phyloP scores from a whole-genome alignment of 139 green algal species.

The Mesostigma viride region DNA sequence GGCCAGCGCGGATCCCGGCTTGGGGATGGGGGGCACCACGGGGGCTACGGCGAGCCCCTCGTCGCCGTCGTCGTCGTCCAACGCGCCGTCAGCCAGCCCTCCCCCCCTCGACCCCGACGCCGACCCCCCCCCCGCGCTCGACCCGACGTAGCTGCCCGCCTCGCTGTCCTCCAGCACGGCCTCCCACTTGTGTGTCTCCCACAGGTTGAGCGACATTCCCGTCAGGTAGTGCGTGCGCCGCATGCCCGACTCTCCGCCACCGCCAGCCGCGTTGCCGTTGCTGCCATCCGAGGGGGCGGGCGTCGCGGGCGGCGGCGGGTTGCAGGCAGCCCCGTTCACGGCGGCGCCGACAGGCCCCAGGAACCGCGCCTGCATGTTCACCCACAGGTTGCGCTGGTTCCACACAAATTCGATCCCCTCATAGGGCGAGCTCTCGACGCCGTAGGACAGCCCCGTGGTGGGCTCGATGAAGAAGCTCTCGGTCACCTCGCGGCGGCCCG shows the following conservation, averaged over 20 bases:
- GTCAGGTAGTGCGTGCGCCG: too few relatives aligned
- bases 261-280: constrained; percentile 2
- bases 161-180: constrained; percentile 46
- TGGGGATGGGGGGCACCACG: too few relatives aligned
- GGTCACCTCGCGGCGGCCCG: constrained; percentile 47
- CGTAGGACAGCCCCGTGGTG: constrained; percentile 46
- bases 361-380: constrained; percentile 52
- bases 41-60: too few relatives aligned
- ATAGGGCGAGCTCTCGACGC: constrained; percentile 45
- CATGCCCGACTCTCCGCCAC: neutral
- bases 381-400: constrained; percentile 57
- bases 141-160: neutral
- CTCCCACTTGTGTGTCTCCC: constrained; percentile 54
- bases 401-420: constrained; percentile 59
- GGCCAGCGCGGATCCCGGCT: too few relatives aligned
- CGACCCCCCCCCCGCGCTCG: too few relatives aligned
- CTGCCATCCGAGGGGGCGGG: too few relatives aligned
- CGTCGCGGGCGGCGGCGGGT: too few relatives aligned
- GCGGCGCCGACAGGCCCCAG: neutral
- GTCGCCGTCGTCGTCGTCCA: too few relatives aligned
- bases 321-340: neutral
- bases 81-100: too few relatives aligned
- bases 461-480: constrained; percentile 61
- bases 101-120: too few relatives aligned
- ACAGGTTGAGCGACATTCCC: too few relatives aligned